Conservation (phyloP, 305 asterid genomes). For the Petunia hybrid region DNA sequence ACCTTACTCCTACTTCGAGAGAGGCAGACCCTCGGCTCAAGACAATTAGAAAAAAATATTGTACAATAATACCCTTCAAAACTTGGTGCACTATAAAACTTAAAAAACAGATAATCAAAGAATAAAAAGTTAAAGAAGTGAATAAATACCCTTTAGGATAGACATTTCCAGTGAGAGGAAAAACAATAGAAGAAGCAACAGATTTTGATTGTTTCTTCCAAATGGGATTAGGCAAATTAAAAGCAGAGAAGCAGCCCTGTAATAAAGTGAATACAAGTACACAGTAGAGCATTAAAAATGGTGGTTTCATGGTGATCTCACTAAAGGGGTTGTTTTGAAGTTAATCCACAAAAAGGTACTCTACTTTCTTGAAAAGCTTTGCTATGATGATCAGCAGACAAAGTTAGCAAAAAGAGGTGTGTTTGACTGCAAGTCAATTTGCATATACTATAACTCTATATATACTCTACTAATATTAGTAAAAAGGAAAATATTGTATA, state of each 20-base stretch:
- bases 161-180: conserved; percentile 84
- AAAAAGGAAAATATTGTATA: too few species aligned
- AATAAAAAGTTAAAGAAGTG: neutral
- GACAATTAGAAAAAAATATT: neutral
- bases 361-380: too few species aligned
- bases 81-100: neutral
- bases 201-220: conserved; percentile 29
- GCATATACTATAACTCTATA: too few species aligned
- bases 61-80: neutral
- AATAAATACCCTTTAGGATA: conserved; percentile 82
- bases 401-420: too few species aligned
- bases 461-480: too few species aligned
- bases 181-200: conserved; percentile 64
- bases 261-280: neutral
- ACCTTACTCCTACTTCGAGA: too few species aligned
- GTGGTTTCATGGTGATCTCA: neutral
- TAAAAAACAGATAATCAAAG: neutral
- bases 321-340: neutral
- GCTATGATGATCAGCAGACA: too few species aligned
- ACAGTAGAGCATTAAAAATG: neutral
- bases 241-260: conserved; percentile 1
- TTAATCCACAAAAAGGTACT: neutral
- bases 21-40: neutral
- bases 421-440: too few species aligned
- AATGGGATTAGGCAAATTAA: conserved; percentile 2